phyloP scores from a whole-genome alignment of 1,284 basidiomycete genomes.

The Mycena sp. region DNA sequence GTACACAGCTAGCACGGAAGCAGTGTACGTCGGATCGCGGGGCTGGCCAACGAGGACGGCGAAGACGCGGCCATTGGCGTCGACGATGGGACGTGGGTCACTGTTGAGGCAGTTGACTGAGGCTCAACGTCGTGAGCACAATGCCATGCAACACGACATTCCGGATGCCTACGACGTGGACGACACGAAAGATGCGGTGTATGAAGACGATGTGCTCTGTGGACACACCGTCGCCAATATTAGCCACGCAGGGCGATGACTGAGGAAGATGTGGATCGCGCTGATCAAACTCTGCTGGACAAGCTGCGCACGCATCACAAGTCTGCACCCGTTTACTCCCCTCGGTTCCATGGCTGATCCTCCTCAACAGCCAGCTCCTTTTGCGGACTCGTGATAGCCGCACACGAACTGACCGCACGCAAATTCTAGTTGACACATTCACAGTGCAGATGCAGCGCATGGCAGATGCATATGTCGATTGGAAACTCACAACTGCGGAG shows the following conservation, averaged over 20 bases:
- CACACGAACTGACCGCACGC: neutral
- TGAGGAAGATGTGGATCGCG: neutral
- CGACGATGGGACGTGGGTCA: too few species aligned
- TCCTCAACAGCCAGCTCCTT: neutral
- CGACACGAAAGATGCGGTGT: neutral
- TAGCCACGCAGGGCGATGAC: neutral
- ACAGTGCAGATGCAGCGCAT: conserved; percentile 6
- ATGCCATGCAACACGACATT: too few species aligned
- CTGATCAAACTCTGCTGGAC: neutral
- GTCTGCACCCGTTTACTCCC: neutral
- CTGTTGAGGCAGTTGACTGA: too few species aligned
- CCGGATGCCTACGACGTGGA: neutral
- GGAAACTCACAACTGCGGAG: neutral
- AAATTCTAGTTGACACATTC: conserved; percentile 7
- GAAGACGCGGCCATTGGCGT: too few species aligned
- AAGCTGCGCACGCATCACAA: conserved; percentile 2
- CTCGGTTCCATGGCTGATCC: neutral
- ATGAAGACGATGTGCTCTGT: neutral
- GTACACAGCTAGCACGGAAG: too few species aligned
- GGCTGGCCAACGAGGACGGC: too few species aligned
- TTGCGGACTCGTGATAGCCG: neutral
- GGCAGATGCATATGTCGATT: conserved; percentile 1
- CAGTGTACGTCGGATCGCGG: too few species aligned
- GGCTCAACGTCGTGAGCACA: too few species aligned
- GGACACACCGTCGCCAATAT: neutral